Percentiles rank a stretch among this genome's conserved stretches.
phyloP scores from a whole-genome alignment of 805 yeast species.

The Monosporozyma aerobia region DNA sequence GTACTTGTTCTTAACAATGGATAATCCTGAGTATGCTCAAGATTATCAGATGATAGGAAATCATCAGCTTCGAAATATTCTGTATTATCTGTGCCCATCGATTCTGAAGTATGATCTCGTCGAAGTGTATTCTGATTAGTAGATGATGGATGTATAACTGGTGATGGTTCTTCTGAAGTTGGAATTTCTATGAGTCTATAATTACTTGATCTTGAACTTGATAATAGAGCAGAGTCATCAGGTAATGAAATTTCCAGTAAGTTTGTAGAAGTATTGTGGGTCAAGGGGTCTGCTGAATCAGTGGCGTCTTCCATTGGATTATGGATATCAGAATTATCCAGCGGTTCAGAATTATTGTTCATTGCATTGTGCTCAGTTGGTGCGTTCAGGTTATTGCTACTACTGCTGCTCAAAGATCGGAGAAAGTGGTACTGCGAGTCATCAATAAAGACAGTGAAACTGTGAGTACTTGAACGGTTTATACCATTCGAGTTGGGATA shows the following conservation, averaged over 20 bases:
- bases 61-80: slow-evolving; percentile 2
- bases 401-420: background rate
- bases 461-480: background rate
- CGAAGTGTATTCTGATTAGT: background rate
- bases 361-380: background rate
- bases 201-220: background rate
- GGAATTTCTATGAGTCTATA: background rate
- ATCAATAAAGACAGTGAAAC: slow-evolving; percentile 5
- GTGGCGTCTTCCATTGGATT: background rate
- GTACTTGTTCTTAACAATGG: background rate
- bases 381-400: background rate
- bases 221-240: background rate
- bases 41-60: background rate
- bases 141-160: background rate
- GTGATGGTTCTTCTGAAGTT: background rate
- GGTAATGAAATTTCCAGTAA: background rate
- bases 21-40: background rate
- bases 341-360: background rate
- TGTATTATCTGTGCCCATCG: slow-evolving; percentile 1
- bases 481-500: background rate
- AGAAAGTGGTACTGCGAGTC: background rate
- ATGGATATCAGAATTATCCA: background rate
- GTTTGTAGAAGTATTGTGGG: background rate
- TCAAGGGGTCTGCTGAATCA: background rate
- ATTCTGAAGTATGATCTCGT: background rate